Base-by-base conservation (phyloP, 2,329 filamentous ascomycete genomes). In the Lecanicillium sp. region DNA sequence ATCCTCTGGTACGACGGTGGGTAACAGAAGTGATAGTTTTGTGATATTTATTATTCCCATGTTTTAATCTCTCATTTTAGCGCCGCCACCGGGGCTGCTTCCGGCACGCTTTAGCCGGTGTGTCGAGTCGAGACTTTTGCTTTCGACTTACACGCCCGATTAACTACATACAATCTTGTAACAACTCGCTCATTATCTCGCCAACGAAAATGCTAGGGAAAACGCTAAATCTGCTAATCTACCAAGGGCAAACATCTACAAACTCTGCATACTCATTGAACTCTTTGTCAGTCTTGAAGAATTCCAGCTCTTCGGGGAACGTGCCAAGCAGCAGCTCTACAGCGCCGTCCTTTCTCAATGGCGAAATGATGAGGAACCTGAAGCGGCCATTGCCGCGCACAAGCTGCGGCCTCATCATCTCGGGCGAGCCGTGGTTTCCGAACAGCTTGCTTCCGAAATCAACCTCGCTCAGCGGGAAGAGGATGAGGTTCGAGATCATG, bases 401-500 rank as follows among this genome's bases (percentile, higher is more conserved):
- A 20, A 63, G 44, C 47, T 59, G 53, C 1, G 58, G 61, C 1
- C 62, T 52, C 58, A 64, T 54, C 10, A 56, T 51, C 44, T 63
- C 59, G 1, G 59, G 54, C 15, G 50, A 51, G 3, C 60, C 60
- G 2, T 45, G 45, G 19, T 60, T 60, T 8, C 36, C 55, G 32
- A 64, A 62, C 2, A 61, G 42, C 4, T 50, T 15, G n/a, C 52
- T 54, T 1, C 62, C 62, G 38, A 65, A 63, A 5, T 45, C 48
- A 23, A 64, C 53, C 19, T 62, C 58, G 23, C 51, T 51, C n/a
- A 52, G 50, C 21, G 54, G 60, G 36, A 62, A 55, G 9, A 63
- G 45, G 52, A 65, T 57, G 52, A 65, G 54, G 39, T 62, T 63
- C 5, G 59, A 58, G 8, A 64, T 57, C 54, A 63, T 56, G 33